Percentiles rank a stretch among this genome's conserved stretches.
phyloP scores from a whole-genome alignment of 345 rosid species.

The Nephelium lappaceum region DNA sequence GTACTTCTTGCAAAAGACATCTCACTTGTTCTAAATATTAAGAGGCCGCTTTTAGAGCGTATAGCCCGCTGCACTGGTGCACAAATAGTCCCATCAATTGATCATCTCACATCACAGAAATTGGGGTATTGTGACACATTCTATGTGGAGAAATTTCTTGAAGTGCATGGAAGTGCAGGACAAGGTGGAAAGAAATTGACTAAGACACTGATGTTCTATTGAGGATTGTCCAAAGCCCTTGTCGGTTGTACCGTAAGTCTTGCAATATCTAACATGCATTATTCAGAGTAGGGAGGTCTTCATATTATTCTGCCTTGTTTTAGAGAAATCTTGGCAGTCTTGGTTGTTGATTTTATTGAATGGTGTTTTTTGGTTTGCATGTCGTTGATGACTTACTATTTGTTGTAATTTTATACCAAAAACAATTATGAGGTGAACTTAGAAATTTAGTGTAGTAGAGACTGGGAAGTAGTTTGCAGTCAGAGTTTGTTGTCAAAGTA shows the following conservation, averaged over 20 bases:
- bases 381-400: not conserved
- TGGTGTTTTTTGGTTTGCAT: conserved; percentile 9
- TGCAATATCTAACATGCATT: conserved; percentile 9
- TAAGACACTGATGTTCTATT: conserved; percentile 91
- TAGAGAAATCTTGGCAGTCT: conserved; percentile 1
- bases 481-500: not conserved
- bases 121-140: conserved; percentile 84
- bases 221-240: conserved; percentile 98
- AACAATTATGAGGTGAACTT: conserved; percentile 10
- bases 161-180: conserved; percentile 74
- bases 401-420: conserved; percentile 5
- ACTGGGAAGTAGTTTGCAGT: conserved; percentile 15
- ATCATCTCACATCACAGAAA: conserved; percentile 83
- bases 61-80: conserved; percentile 97
- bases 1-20: conserved; percentile 90
- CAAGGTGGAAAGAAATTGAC: conserved; percentile 75
- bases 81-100: conserved; percentile 86
- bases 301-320: not conserved
- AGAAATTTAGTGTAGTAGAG: conserved; percentile 16
- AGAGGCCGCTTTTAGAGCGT: conserved; percentile 91
- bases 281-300: not conserved
- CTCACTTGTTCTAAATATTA: conserved; percentile 90
- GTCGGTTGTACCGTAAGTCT: conserved; percentile 94
- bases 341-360: not conserved
- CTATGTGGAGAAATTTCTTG: conserved; percentile 81